phyloP scores from a whole-genome alignment of 495 filamentous ascomycete genomes.

The Monascus purpureus region DNA sequence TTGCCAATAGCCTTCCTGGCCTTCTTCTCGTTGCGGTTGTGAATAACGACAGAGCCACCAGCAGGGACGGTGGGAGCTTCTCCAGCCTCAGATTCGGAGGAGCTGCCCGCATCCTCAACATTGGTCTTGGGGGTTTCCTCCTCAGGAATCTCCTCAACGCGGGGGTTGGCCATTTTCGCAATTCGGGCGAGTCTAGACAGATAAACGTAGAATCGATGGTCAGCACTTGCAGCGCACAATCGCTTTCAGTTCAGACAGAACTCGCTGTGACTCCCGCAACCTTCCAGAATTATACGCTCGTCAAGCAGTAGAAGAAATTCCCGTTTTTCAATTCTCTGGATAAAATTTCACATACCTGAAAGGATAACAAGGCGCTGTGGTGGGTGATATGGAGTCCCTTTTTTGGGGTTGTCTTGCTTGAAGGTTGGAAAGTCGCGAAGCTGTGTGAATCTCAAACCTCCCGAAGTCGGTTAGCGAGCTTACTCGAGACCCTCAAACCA shows the following conservation, averaged over 20 bases:
- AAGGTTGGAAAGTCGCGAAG: conserved; percentile 26
- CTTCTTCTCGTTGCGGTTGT: conserved; percentile 99
- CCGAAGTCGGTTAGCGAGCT: conserved; percentile 38
- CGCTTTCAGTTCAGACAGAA: not conserved
- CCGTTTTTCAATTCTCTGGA: conserved; percentile 5
- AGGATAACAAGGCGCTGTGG: conserved; percentile 21
- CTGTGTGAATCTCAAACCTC: conserved; percentile 29
- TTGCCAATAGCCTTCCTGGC: conserved; percentile 97
- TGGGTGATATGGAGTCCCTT: conserved; percentile 25
- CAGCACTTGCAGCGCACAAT: conserved; percentile 8
- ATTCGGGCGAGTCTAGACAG: conserved; percentile 16
- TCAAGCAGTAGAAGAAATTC: not conserved
- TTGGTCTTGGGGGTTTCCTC: conserved; percentile 59
- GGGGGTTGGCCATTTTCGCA: conserved; percentile 83
- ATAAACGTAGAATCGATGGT: conserved; percentile 8
- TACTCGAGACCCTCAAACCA: conserved; percentile 24
- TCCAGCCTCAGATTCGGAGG: conserved; percentile 62
- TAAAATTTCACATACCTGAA: conserved; percentile 24
- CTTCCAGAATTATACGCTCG: no score
- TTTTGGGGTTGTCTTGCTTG: no score
- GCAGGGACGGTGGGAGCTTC: conserved; percentile 64
- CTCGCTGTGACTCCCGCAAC: no score
- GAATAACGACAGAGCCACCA: conserved; percentile 75
- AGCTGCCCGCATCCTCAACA: conserved; percentile 68
- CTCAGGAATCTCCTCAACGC: conserved; percentile 93